phyloP scores from a whole-genome alignment of 169 alveolate genomes.

The Cryptosporidium baileyi region DNA sequence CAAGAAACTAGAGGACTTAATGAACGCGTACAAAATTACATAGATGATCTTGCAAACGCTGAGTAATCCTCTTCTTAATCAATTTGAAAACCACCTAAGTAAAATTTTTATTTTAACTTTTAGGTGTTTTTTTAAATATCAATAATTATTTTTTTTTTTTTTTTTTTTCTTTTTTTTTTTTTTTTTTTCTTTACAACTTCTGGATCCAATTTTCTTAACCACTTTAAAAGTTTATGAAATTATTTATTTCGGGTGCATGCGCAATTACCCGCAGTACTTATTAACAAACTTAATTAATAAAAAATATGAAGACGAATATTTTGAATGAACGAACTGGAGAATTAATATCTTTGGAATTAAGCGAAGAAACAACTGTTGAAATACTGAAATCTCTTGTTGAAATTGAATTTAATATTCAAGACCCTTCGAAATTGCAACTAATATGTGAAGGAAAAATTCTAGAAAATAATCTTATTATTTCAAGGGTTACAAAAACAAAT shows the following conservation, averaged over 20 bases:
- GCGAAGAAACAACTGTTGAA: conserved; percentile 44
- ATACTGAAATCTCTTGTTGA: conserved; percentile 15
- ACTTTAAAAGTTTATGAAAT: neutral
- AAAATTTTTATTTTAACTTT: neutral
- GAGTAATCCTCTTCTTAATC: too few species aligned
- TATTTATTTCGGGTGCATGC: too few species aligned
- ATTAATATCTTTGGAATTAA: conserved; percentile 15
- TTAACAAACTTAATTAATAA: neutral
- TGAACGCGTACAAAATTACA: conserved; percentile 44
- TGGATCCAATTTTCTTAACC: too few species aligned
- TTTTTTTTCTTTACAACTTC: too few species aligned
- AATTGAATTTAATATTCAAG: conserved; percentile 3
- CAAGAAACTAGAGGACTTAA: neutral
- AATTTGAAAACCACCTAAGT: too few species aligned
- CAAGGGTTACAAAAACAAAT: neutral
- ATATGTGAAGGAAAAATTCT: conserved; percentile 6
- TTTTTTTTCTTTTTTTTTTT: neutral
- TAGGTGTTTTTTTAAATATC: neutral
- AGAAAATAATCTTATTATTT: neutral
- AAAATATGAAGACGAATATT: conserved; percentile 14
- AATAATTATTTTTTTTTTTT: neutral
- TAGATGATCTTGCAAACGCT: conserved; percentile 52
- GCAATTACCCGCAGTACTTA: too few species aligned
- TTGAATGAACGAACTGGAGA: neutral
- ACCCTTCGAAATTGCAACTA: neutral